Evolutionary conservation across 192 early-diverging fungal genomes (phyloP).

Genomic region (Entomortierella beljakovae): DNA sequence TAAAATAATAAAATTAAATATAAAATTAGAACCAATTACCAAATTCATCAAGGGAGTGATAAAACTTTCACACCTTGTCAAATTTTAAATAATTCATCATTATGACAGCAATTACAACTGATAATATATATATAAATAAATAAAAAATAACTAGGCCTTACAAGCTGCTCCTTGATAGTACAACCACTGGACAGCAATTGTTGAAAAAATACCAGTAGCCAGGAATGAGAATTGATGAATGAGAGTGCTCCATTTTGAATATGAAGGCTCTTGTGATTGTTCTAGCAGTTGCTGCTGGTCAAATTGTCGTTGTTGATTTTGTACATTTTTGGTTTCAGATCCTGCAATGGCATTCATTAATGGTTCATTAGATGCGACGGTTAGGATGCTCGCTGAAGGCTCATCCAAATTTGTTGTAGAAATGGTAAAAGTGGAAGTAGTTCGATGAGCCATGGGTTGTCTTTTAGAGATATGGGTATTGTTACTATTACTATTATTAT

Average conservation of each 20-base stretch:
- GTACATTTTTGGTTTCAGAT: neutral
- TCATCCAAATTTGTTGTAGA: conserved; percentile 3
- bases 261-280: conserved; percentile 9
- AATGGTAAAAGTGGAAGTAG: neutral
- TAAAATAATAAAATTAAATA: conserved; percentile 13
- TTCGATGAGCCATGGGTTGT: neutral
- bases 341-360: neutral
- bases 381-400: conserved; percentile 1
- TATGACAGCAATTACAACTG: too few relatives aligned
- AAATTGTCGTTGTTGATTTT: conserved; percentile 1
- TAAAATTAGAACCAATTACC: neutral
- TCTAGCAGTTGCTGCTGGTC: neutral
- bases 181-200: conserved; percentile 66
- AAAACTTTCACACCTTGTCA: too few relatives aligned
- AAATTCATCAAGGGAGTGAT: too few relatives aligned
- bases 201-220: conserved; percentile 62
- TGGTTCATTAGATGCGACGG: conserved; percentile 8
- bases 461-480: neutral
- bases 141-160: conserved; percentile 50
- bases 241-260: conserved; percentile 54
- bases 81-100: too few relatives aligned
- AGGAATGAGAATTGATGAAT: conserved; percentile 63
- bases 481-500: neutral
- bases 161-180: conserved; percentile 70
- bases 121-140: neutral